phyloP scores from a whole-genome alignment of 73 alveolate species.

The Paramecium tetraurelia region DNA sequence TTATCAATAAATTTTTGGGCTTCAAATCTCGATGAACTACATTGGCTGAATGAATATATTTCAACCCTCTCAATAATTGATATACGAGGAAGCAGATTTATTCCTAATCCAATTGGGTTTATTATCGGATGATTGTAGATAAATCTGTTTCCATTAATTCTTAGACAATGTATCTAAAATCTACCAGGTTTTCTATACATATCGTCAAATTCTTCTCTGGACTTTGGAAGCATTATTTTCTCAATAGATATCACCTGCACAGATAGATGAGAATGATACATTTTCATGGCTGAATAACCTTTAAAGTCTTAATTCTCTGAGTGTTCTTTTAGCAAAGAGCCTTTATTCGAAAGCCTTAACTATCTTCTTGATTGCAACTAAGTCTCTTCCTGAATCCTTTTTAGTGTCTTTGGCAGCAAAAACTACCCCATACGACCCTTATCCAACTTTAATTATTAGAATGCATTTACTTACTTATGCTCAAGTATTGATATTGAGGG shows the following conservation, averaged over 20 bases:
- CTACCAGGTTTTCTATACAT: constrained; percentile 58
- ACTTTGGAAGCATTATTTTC: constrained; percentile 66
- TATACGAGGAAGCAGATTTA: constrained; percentile 85
- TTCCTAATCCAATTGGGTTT: constrained; percentile 81
- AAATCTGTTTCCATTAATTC: constrained; percentile 92
- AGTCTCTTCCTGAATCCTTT: background rate
- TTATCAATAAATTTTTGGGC: constrained; percentile 68
- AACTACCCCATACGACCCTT: constrained; percentile 60
- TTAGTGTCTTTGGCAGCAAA: constrained; percentile 13
- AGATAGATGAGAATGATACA: background rate
- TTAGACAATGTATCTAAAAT: constrained; percentile 70
- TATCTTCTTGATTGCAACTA: constrained; percentile 71
- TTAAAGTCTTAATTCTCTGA: constrained; percentile 65
- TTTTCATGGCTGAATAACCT: constrained; percentile 70
- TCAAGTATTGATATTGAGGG: background rate
- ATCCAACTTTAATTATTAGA: constrained; percentile 31
- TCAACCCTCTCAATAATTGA: constrained; percentile 88
- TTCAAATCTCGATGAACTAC: constrained; percentile 80
- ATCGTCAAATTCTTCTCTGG: constrained; percentile 69
- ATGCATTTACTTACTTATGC: background rate
- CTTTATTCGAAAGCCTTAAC: constrained; percentile 65
- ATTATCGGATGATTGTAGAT: constrained; percentile 74
- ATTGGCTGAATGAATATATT: constrained; percentile 90
- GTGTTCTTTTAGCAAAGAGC: constrained; percentile 68
- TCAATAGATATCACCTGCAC: constrained; percentile 55